Evolutionary conservation across 805 yeast species (phyloP).

Genomic region (Candida palmyrensis): DNA sequence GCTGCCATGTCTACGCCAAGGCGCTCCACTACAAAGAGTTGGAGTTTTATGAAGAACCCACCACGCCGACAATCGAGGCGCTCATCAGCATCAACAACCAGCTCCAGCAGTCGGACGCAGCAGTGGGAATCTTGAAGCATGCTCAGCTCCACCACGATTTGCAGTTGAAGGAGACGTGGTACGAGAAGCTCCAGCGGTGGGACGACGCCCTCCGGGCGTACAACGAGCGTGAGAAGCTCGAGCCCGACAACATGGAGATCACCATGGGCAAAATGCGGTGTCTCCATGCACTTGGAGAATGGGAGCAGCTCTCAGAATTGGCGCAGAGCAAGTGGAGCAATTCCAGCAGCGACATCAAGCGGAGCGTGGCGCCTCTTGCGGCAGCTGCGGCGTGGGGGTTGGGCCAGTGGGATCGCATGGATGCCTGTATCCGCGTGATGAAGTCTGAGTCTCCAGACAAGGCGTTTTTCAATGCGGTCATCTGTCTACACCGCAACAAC

Average conservation of each 20-base stretch:
- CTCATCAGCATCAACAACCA: conserved; percentile 90
- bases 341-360: conserved; percentile 64
- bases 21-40: conserved; percentile 94
- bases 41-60: conserved; percentile 90
- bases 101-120: conserved; percentile 95
- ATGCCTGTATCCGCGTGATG: conserved; percentile 84
- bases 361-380: conserved; percentile 92
- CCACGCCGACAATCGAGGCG: conserved; percentile 87
- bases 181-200: conserved; percentile 95
- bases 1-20: conserved; percentile 96
- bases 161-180: conserved; percentile 96
- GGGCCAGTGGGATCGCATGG: conserved; percentile 96
- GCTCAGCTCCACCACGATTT: conserved; percentile 88
- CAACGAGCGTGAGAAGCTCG: conserved; percentile 62
- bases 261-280: conserved; percentile 98
- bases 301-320: conserved; percentile 86
- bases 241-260: conserved; percentile 73
- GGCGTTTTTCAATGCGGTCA: conserved; percentile 89
- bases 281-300: conserved; percentile 96
- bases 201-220: conserved; percentile 94
- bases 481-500: conserved; percentile 79
- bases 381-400: conserved; percentile 99
- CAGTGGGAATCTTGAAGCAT: conserved; percentile 91
- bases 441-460: conserved; percentile 89
- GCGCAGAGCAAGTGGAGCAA: conserved; percentile 83